Percentiles rank a stretch among this genome's conserved stretches.
phyloP scores from a whole-genome alignment of 176 grass and related monocot species.

The Lolium rigidum region DNA sequence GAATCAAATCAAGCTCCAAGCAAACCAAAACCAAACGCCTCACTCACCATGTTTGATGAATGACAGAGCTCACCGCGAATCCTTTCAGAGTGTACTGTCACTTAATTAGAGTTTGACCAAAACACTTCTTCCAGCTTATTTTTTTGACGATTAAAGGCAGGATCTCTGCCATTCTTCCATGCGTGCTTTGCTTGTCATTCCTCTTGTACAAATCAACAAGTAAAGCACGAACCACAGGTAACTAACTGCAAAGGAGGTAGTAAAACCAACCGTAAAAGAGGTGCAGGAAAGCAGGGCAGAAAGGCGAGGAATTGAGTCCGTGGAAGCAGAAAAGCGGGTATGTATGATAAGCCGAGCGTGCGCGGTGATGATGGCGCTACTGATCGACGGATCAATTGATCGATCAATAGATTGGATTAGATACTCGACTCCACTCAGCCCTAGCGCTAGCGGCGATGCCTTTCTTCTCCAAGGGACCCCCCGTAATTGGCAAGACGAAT shows the following conservation, averaged over 20 bases:
- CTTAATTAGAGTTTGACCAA: not conserved
- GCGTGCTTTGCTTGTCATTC: not conserved
- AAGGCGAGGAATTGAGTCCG: conserved; percentile 38
- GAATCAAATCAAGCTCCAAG: conserved; percentile 13
- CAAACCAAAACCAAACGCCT: not conserved
- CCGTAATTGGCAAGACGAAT: conserved; percentile 31
- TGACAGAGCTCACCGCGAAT: conserved; percentile 30
- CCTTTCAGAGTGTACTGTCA: not conserved
- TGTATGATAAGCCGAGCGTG: conserved; percentile 39
- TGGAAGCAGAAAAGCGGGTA: conserved; percentile 27
- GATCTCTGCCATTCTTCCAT: no score
- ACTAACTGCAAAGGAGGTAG: not conserved
- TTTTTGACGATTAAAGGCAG: no score
- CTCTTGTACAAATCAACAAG: not conserved
- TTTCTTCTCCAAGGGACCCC: conserved; percentile 38
- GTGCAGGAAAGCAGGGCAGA: conserved; percentile 31
- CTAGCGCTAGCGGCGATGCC: conserved; percentile 37
- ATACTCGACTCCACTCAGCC: conserved; percentile 6
- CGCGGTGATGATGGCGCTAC: conserved; percentile 27
- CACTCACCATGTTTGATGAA: not conserved
- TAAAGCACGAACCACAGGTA: not conserved
- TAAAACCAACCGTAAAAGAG: not conserved
- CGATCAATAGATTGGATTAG: not conserved
- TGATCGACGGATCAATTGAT: not conserved
- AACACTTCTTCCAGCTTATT: not conserved